phyloP scores from a whole-genome alignment of 1,284 basidiomycete genomes.

The Trametes pubescens region DNA sequence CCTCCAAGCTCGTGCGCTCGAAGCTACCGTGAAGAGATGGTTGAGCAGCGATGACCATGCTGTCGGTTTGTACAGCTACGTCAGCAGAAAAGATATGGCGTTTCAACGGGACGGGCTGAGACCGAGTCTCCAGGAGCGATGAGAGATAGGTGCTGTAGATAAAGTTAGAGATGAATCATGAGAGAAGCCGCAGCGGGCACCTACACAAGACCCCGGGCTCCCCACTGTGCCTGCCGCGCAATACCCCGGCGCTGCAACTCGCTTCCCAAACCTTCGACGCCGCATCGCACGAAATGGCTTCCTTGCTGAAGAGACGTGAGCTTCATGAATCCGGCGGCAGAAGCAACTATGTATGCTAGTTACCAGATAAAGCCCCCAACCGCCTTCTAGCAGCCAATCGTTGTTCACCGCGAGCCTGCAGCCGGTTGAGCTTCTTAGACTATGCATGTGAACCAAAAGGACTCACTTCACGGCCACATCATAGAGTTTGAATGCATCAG shows the following conservation, averaged over 20 bases:
- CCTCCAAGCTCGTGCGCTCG: conserved; percentile 46
- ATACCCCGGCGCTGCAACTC: conserved; percentile 73
- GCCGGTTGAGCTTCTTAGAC: not conserved
- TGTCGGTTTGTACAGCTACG: conserved; percentile 70
- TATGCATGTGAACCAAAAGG: no score
- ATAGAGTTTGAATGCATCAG: conserved; percentile 68
- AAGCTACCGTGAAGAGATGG: conserved; percentile 43
- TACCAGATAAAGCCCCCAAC: conserved; percentile 70
- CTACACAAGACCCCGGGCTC: conserved; percentile 74
- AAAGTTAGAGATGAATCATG: not conserved
- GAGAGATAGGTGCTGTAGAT: conserved; percentile 57
- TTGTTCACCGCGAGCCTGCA: conserved; percentile 66
- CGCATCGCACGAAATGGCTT: conserved; percentile 70
- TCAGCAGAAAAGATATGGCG: conserved; percentile 64
- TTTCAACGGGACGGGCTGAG: conserved; percentile 55
- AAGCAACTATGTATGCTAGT: conserved; percentile 25
- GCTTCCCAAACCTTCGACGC: conserved; percentile 68
- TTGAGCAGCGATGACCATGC: conserved; percentile 47
- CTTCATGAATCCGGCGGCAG: not conserved
- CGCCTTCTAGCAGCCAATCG: conserved; percentile 75
- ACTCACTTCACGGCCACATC: conserved; percentile 71
- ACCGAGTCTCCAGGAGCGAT: conserved; percentile 51
- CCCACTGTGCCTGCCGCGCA: conserved; percentile 71
- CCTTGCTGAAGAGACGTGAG: conserved; percentile 60
- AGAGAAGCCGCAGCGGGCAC: conserved; percentile 34